These are phyloP conservation scores for Talaromyces sp. DNA, from an alignment of 2,329 filamentous ascomycete species.

Conservation along the genomic window DNA sequence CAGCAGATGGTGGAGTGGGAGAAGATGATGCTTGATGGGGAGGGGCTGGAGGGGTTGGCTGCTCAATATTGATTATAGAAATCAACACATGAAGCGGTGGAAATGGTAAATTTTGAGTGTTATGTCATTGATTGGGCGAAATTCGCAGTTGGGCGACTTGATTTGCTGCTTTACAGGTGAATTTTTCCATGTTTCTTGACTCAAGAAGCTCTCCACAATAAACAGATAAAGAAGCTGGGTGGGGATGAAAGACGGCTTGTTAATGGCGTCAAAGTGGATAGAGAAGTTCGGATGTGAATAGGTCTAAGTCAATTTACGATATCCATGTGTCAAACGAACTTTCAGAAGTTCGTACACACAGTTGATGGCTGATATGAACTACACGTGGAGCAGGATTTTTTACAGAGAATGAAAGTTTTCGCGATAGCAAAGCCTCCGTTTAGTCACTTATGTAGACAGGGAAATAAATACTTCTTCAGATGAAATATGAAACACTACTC, in stretches of 20 bases:
- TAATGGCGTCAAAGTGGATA: not conserved
- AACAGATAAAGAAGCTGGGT: not conserved
- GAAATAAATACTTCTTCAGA: not conserved
- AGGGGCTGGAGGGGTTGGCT: conserved; percentile 42
- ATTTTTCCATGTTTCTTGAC: not conserved
- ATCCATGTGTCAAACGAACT: not conserved
- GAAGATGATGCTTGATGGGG: conserved; percentile 51
- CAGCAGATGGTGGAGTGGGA: conserved; percentile 48
- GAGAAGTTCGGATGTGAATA: not conserved
- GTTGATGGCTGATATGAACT: not conserved
- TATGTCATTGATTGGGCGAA: not conserved
- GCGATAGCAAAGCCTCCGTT: not conserved
- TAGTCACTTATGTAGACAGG: not conserved
- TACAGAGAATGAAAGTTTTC: not conserved
- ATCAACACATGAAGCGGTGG: not conserved
- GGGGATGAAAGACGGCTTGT: not conserved
- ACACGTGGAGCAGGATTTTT: not conserved
- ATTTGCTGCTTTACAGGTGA: not conserved
- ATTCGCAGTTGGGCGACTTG: not conserved
- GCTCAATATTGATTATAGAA: not conserved
- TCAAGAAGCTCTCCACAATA: not conserved
- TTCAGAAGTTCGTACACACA: not conserved
- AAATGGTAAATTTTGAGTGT: too few species aligned
- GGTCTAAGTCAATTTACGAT: not conserved
- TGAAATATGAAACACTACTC: too few species aligned